phyloP scores from a whole-genome alignment of 177 flowering plant species.

The Vitis hybrid region DNA sequence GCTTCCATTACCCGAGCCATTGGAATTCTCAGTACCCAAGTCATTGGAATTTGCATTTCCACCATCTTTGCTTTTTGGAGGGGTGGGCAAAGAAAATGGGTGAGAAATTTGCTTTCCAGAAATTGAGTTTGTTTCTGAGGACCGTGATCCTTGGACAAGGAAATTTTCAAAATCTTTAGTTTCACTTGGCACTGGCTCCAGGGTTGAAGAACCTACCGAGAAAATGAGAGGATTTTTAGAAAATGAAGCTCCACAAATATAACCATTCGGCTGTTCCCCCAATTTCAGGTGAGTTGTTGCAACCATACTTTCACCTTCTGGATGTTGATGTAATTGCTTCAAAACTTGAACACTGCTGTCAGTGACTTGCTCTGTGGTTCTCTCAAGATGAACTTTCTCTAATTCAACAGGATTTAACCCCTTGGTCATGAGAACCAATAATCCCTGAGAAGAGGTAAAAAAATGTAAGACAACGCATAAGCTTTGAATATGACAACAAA shows the following conservation, averaged over 20 bases:
- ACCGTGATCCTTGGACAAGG: not conserved
- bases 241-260: not conserved
- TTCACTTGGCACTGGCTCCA: not conserved
- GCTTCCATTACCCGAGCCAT: conserved; percentile 6
- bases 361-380: conserved; percentile 9
- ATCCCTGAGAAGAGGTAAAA: too few relatives aligned
- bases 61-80: conserved; percentile 10
- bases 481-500: conserved; percentile 7
- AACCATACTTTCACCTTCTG: not conserved
- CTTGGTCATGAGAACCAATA: not conserved
- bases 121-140: conserved; percentile 3
- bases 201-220: conserved; percentile 9
- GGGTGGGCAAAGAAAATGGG: not conserved
- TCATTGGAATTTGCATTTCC: not conserved
- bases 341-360: not conserved
- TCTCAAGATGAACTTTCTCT: conserved; percentile 1
- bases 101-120: conserved; percentile 4
- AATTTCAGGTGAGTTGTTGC: conserved; percentile 2
- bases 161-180: not conserved
- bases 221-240: conserved; percentile 2
- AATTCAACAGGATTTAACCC: not conserved
- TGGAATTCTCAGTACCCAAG: conserved; percentile 6
- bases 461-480: not conserved
- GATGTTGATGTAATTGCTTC: not conserved
- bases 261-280: conserved; percentile 1